Evolutionary conservation across 2,329 filamentous ascomycete genomes (phyloP).

Genomic region (Fusarium sterilihyphosum): DNA sequence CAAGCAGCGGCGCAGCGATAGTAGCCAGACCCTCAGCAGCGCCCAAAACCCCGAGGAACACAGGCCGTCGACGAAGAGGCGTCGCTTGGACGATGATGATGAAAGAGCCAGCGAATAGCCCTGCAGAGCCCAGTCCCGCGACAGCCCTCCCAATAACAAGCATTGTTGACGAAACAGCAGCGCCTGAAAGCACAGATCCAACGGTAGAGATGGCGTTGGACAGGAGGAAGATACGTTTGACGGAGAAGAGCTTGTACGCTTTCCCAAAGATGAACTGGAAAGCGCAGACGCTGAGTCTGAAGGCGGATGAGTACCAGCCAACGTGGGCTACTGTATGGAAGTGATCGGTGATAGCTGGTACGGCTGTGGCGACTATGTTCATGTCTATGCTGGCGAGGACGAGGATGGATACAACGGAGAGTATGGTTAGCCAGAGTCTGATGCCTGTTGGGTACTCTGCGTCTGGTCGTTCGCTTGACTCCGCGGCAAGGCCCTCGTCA

Average conservation of each 20-base stretch:
- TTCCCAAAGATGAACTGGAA: conserved; percentile 45
- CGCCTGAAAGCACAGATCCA: conserved; percentile 57
- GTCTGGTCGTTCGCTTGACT: rapidly evolving
- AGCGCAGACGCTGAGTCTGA: conserved; percentile 52
- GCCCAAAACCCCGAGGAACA: conserved; percentile 12
- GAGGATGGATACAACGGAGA: background rate
- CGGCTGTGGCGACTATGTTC: conserved; percentile 38
- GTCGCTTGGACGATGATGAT: background rate
- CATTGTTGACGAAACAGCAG: conserved; percentile 51
- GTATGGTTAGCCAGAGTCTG: conserved; percentile 10
- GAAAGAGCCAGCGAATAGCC: conserved; percentile 50
- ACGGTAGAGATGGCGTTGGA: conserved; percentile 55
- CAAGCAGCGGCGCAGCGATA: conserved; percentile 38
- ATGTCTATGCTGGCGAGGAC: conserved; percentile 35
- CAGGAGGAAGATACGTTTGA: conserved; percentile 49
- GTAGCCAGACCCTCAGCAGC: conserved; percentile 31
- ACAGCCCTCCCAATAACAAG: conserved; percentile 59
- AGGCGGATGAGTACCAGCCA: conserved; percentile 43
- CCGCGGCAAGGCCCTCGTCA: rapidly evolving
- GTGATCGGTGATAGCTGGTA: conserved; percentile 42
- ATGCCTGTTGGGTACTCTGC: background rate
- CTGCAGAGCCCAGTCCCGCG: conserved; percentile 55
- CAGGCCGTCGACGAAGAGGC: background rate
- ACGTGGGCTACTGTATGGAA: conserved; percentile 39
- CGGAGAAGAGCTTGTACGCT: conserved; percentile 15